Evolutionary conservation across 345 rosid species (phyloP).

Genomic region (Corchorus olitorius): DNA sequence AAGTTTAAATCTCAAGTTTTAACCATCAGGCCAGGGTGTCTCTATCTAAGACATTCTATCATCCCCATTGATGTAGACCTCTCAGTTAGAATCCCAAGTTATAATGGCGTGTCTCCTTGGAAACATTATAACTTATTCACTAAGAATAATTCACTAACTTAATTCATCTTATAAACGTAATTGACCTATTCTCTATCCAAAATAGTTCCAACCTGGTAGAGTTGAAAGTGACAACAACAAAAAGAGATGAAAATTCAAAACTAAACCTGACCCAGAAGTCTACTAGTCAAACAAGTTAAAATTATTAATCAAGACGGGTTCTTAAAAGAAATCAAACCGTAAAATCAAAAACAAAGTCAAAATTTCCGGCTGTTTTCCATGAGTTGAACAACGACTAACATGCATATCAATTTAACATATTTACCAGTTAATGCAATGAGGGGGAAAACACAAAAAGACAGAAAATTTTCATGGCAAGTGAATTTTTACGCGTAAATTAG

Average conservation of each 20-base stretch:
- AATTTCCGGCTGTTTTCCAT: background rate
- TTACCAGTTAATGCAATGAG: background rate
- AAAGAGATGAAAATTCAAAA: background rate
- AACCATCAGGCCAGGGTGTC: background rate
- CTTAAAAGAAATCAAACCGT: background rate
- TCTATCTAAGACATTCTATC: background rate
- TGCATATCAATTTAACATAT: background rate
- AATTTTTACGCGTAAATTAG: background rate
- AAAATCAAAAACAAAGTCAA: background rate
- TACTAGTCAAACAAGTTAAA: background rate
- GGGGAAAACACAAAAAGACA: no score
- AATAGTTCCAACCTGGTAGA: background rate
- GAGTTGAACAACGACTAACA: background rate
- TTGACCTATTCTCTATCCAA: background rate
- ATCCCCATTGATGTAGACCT: background rate
- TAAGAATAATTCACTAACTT: background rate
- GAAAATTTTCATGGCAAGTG: background rate
- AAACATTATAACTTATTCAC: background rate
- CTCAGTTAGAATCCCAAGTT: background rate
- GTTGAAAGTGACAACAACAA: background rate
- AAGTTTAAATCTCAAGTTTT: background rate
- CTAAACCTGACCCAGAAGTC: conserved; percentile 4
- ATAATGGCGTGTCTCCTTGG: background rate
- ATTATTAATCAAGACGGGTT: background rate
- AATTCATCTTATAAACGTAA: background rate